These are phyloP conservation scores for Blastomyces gilchristii DNA, from an alignment of 2,329 filamentous ascomycete genomes.

Conservation along the genomic window DNA sequence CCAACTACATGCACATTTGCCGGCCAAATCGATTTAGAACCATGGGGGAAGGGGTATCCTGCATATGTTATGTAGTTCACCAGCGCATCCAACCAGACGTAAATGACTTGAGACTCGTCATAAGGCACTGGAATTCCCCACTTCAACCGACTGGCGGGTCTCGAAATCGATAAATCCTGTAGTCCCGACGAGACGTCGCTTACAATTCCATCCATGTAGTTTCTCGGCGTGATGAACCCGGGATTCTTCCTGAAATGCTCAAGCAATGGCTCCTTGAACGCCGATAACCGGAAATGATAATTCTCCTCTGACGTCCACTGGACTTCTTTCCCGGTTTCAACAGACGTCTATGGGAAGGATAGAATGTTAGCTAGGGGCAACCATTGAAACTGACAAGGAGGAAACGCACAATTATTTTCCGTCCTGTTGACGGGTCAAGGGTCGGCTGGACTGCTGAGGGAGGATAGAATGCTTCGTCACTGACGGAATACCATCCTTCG, in stretches of 20 bases:
- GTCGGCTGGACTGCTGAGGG: conserved; percentile 61
- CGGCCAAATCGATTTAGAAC: conserved; percentile 66
- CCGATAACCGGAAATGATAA: conserved; percentile 87
- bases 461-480: conserved; percentile 94
- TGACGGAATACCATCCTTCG: conserved; percentile 92
- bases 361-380: conserved; percentile 8
- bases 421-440: conserved; percentile 68
- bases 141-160: conserved; percentile 62
- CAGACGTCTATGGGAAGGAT: conserved; percentile 43
- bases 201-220: conserved; percentile 68
- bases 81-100: conserved; percentile 95
- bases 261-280: conserved; percentile 67
- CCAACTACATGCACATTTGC: conserved; percentile 86
- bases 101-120: conserved; percentile 80
- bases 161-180: conserved; percentile 78
- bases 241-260: conserved; percentile 71
- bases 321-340: conserved; percentile 83
- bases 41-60: conserved; percentile 67
- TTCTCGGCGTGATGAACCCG: conserved; percentile 60
- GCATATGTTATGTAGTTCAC: conserved; percentile 86
- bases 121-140: conserved; percentile 89
- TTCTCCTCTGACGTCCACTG: conserved; percentile 91
- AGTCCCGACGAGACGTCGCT: conserved; percentile 66
- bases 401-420: conserved; percentile 58
- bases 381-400: background rate